Base-by-base conservation (phyloP, 371 early-diverging fungal species). In the Haplosporangium sp. region DNA sequence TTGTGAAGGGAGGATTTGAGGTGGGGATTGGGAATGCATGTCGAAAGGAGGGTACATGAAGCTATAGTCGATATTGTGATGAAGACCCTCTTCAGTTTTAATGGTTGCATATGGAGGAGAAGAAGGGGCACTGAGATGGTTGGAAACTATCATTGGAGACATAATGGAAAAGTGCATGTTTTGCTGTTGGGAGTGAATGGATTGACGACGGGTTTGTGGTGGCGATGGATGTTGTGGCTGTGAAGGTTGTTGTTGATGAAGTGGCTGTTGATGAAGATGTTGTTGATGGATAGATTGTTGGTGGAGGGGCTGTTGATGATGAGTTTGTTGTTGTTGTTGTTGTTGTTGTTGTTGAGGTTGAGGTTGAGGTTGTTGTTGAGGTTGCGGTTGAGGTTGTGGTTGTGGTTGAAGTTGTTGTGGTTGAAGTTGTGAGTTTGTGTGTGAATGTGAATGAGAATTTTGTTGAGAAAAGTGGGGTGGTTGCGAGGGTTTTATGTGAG, bases 41-140 rank as follows among this genome's bases (percentile, higher is more conserved):
- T 78, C 79, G 55, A 78, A 74, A 11, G 73, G 15, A 55, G 66
- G 37, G 67, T 72, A 73, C n/a, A 70, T 35, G 45, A 78, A 62
- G 50, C 27, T 2, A 34, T 70, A 78, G 10, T 77, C 78, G 10
- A 77, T 19, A 48, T 60, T 58, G 3, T 67, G 67, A 4, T 59
- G 69, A 53, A 64, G 61, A 9, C 68, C 61, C 20, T 78, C 67
- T 39, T 77, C 79, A 5, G 71, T 63, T 68, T 78, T 78, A 74
- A 73, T 60, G 8, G 62, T 52, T 6, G 72, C 42, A 39, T 69
- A 73, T 5, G 79, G 64, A 15, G 79, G 74, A 20, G 79, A 78
- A 4, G 79, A 66, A 11, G 79, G 74, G 6, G 70, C 52, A 27
- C 73, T 70, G 6, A 71, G 57, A 34, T 27, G 27, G 27, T 64